These are phyloP conservation scores for Pseudogymnoascus sp. DNA, from an alignment of 2,329 filamentous ascomycete species.

Conservation along the genomic window DNA sequence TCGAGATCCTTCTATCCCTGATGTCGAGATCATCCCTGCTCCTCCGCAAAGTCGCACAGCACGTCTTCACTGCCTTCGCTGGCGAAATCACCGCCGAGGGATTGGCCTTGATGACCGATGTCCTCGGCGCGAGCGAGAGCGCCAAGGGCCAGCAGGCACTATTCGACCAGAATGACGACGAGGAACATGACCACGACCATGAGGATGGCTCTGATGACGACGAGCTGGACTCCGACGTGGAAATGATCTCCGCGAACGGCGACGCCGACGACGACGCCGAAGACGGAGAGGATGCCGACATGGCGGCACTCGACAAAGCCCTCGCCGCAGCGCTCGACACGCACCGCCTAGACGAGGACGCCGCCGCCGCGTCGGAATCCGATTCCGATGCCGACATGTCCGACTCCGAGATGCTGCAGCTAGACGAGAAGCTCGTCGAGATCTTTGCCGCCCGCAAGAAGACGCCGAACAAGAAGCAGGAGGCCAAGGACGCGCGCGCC, in stretches of 20 bases:
- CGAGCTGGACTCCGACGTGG: constrained; percentile 40
- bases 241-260: constrained; percentile 41
- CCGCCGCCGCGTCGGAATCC: constrained; percentile 43
- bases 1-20: constrained; percentile 87
- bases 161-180: constrained; percentile 64
- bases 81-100: constrained; percentile 66
- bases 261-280: constrained; percentile 34
- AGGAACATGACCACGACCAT: constrained; percentile 41
- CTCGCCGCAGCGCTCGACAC: constrained; percentile 73
- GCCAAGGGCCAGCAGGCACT: constrained; percentile 77
- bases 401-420: constrained; percentile 87
- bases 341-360: constrained; percentile 54
- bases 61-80: constrained; percentile 81
- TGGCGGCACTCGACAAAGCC: constrained; percentile 55
- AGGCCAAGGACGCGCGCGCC: constrained; percentile 80
- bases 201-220: constrained; percentile 28
- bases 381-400: constrained; percentile 78
- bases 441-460: constrained; percentile 77
- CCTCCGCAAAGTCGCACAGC: constrained; percentile 77
- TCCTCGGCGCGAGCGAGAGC: constrained; percentile 73
- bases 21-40: constrained; percentile 77
- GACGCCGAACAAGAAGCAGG: constrained; percentile 63
- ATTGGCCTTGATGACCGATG: constrained; percentile 57
- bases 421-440: constrained; percentile 75
- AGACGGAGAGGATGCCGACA: constrained; percentile 34